phyloP scores from a whole-genome alignment of 768 basidiomycete species.

The Wakefieldia striispora region DNA sequence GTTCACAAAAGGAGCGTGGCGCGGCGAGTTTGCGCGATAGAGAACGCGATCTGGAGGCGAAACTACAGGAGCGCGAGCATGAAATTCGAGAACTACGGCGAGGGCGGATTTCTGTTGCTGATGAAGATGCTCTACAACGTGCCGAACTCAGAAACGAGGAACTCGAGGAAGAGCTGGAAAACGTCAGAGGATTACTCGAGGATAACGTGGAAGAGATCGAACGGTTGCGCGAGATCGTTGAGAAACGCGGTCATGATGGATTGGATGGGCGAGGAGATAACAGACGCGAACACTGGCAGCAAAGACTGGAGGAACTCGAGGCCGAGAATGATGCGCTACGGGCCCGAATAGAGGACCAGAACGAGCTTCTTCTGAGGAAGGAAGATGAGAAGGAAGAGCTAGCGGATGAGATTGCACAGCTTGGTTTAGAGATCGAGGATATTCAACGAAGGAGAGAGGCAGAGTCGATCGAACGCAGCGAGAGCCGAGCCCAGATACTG shows the following conservation, averaged over 20 bases:
- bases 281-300: constrained; percentile 43
- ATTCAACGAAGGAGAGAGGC: constrained; percentile 59
- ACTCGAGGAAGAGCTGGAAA: constrained; percentile 72
- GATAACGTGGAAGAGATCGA: constrained; percentile 87
- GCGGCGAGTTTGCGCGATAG: constrained; percentile 42
- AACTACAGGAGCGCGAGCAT: constrained; percentile 67
- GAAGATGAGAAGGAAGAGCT: constrained; percentile 77
- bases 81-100: constrained; percentile 68
- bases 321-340: constrained; percentile 63
- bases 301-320: constrained; percentile 56
- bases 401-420: constrained; percentile 58
- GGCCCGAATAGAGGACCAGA: constrained; percentile 54
- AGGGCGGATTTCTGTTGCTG: constrained; percentile 39
- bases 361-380: constrained; percentile 49
- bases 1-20: constrained; percentile 53
- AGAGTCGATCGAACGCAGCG: constrained; percentile 65
- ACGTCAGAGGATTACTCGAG: constrained; percentile 63
- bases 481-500: constrained; percentile 66
- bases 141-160: constrained; percentile 61
- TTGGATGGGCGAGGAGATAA: constrained; percentile 40
- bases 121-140: constrained; percentile 54
- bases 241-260: constrained; percentile 48
- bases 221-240: constrained; percentile 64
- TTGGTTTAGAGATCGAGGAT: constrained; percentile 67
- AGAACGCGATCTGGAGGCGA: constrained; percentile 75